Conservation (phyloP, 371 early-diverging fungal species). For the Coemansia sp. region DNA sequence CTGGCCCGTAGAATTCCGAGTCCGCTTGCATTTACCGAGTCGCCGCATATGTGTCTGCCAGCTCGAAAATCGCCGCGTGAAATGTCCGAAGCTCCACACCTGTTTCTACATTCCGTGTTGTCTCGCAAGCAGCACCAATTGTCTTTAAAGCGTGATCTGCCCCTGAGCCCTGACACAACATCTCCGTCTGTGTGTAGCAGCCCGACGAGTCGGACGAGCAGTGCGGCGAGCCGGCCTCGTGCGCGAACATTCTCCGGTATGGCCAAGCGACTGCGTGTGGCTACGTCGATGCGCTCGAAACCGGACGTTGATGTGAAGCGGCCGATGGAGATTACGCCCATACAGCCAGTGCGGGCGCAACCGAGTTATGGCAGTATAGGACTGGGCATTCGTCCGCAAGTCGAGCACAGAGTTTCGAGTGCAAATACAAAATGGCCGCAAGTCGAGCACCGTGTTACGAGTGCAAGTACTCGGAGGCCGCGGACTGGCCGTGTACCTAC, state of each 20-base stretch:
- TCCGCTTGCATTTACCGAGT: not conserved
- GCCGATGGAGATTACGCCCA: not conserved
- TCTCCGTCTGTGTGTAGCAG: not conserved
- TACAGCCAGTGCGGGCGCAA: not conserved
- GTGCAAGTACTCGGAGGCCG: too few relatives aligned
- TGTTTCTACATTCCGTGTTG: not conserved
- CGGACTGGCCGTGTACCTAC: too few relatives aligned
- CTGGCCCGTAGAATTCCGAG: not conserved
- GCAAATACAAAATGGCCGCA: not conserved
- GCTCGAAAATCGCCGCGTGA: not conserved
- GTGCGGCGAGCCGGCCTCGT: slow-evolving; percentile 9
- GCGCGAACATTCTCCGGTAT: slow-evolving; percentile 38
- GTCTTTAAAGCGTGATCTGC: slow-evolving; percentile 40
- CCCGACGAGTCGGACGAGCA: not conserved
- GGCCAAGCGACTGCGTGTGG: slow-evolving; percentile 37
- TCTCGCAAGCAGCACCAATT: not conserved
- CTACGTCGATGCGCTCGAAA: not conserved
- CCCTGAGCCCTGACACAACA: slow-evolving; percentile 12
- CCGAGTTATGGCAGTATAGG: slow-evolving; percentile 31
- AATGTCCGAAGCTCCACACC: not conserved
- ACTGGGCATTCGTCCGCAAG: slow-evolving; percentile 12
- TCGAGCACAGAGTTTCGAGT: not conserved
- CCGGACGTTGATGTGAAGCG: not conserved
- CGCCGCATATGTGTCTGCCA: not conserved
- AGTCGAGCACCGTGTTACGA: too few relatives aligned